A percentile compares a stretch with the other conserved stretches of the same genome.
phyloP scores from a whole-genome alignment of 2,329 filamentous ascomycete genomes.

The Hawksworthiomyces lignivorus region DNA sequence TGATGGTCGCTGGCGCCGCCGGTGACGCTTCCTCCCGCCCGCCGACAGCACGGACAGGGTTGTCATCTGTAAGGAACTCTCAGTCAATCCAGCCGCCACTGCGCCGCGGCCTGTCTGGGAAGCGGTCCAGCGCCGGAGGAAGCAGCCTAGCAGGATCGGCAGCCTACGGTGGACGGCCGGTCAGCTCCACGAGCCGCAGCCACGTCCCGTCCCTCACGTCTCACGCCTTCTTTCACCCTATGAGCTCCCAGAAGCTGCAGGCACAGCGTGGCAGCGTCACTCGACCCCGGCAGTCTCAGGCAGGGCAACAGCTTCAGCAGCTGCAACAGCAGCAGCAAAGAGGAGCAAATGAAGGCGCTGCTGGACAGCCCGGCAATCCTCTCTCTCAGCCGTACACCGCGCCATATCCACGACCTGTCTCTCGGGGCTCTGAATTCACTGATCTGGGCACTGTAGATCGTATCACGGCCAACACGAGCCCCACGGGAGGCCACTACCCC shows the following conservation, averaged over 20 bases:
- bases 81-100: slow-evolving; percentile 32
- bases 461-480: slow-evolving; percentile 66
- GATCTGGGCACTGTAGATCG: slow-evolving; percentile 65
- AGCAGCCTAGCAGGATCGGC: slow-evolving; percentile 36
- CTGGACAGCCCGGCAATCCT: slow-evolving; percentile 19
- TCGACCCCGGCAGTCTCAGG: slow-evolving; percentile 26
- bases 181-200: slow-evolving; percentile 66
- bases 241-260: slow-evolving; percentile 93
- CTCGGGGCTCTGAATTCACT: slow-evolving; percentile 73
- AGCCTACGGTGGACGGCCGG: slow-evolving; percentile 41
- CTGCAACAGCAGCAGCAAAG: slow-evolving; percentile 6
- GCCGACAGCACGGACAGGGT: slow-evolving; percentile 44
- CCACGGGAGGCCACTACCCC: slow-evolving; percentile 51
- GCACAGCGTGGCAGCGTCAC: slow-evolving; percentile 64
- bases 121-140: slow-evolving; percentile 30
- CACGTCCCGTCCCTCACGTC: slow-evolving; percentile 87
- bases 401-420: slow-evolving; percentile 52
- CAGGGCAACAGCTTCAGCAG: slow-evolving; percentile 9
- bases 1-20: slow-evolving; percentile 26
- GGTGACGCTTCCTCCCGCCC: slow-evolving; percentile 43
- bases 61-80: slow-evolving; percentile 42
- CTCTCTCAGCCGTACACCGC: slow-evolving; percentile 29
- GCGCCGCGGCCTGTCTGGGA: slow-evolving; percentile 41
- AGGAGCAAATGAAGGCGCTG: neutral
- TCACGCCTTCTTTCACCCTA: slow-evolving; percentile 88